phyloP scores from a whole-genome alignment of 495 filamentous ascomycete genomes.

The Penicillium odoratum region DNA sequence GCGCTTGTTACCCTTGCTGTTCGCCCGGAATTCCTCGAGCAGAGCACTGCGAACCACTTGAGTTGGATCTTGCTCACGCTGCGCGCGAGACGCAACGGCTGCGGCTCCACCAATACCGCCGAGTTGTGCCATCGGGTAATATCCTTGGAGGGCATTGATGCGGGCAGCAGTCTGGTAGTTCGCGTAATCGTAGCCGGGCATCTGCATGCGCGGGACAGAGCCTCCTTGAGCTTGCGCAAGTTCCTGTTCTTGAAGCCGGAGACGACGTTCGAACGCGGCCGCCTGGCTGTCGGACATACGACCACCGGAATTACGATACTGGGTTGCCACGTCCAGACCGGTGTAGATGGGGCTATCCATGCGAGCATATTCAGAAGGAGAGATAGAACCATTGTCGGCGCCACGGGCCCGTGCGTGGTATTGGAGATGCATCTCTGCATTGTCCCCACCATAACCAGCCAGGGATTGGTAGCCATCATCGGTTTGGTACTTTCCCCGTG shows the following conservation, averaged over 20 bases:
- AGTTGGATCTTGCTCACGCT: constrained; percentile 64
- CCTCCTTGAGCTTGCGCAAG: constrained; percentile 31
- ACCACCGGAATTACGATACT: constrained; percentile 45
- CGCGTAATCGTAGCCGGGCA: constrained; percentile 42
- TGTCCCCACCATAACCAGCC: constrained; percentile 25
- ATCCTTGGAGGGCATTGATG: constrained; percentile 38
- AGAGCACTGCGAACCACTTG: constrained; percentile 68
- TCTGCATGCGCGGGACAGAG: constrained; percentile 41
- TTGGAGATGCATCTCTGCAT: constrained; percentile 33
- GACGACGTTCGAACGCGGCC: constrained; percentile 45
- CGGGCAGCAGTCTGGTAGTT: constrained; percentile 35
- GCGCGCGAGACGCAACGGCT: constrained; percentile 47
- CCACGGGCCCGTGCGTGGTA: constrained; percentile 32
- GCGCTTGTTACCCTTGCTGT: constrained; percentile 72
- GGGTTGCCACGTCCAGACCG: constrained; percentile 37
- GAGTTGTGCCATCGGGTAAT: constrained; percentile 31
- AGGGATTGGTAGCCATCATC: constrained; percentile 31
- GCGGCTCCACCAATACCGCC: constrained; percentile 24
- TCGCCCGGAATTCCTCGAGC: constrained; percentile 77
- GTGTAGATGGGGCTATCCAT: constrained; percentile 62
- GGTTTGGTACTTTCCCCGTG: constrained; percentile 34
- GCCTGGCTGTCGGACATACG: constrained; percentile 43
- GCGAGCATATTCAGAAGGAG: constrained; percentile 56
- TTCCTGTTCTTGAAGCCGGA: constrained; percentile 55
- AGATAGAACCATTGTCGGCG: constrained; percentile 39